A percentile compares a stretch with the other conserved stretches of the same genome.
Evolutionary conservation across 768 basidiomycete genomes (phyloP).

Genomic region (Trametes elegans): DNA sequence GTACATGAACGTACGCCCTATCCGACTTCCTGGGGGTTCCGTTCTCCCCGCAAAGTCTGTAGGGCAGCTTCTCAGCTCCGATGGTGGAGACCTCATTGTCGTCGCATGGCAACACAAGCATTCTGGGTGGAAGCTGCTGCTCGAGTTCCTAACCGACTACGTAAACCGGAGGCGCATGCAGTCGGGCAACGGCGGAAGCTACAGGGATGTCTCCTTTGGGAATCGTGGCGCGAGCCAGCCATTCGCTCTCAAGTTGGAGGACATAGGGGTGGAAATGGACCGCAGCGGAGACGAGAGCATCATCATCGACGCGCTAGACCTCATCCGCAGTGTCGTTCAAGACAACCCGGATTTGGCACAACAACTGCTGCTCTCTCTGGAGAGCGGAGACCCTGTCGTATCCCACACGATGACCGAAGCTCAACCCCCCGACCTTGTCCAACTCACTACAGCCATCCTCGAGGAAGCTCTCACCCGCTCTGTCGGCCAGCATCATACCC

Average conservation of each 20-base stretch:
- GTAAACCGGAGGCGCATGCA: constrained; percentile 56
- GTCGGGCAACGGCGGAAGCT: constrained; percentile 36
- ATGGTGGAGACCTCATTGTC: constrained; percentile 65
- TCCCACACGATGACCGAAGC: constrained; percentile 50
- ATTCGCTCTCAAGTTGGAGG: constrained; percentile 49
- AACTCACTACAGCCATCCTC: constrained; percentile 76
- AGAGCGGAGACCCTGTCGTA: constrained; percentile 53
- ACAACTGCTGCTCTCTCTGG: constrained; percentile 65
- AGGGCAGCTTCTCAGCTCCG: constrained; percentile 71
- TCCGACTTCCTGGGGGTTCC: constrained; percentile 76
- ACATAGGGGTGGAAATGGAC: constrained; percentile 71
- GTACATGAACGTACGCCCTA: constrained; percentile 63
- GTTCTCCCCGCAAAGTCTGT: constrained; percentile 62
- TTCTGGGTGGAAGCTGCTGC: constrained; percentile 81
- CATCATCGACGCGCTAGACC: constrained; percentile 73
- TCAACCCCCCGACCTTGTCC: constrained; percentile 69
- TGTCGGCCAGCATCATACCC: constrained; percentile 27
- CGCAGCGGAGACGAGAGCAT: constrained; percentile 58
- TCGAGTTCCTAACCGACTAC: constrained; percentile 81
- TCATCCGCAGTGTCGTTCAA: constrained; percentile 74
- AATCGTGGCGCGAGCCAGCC: constrained; percentile 34
- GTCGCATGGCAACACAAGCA: constrained; percentile 81
- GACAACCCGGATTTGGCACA: constrained; percentile 65
- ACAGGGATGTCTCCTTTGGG: constrained; percentile 55
- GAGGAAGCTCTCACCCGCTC: constrained; percentile 70